Evolutionary conservation across 1,284 basidiomycete genomes (phyloP).

Genomic region (Volvariella surrecta): DNA sequence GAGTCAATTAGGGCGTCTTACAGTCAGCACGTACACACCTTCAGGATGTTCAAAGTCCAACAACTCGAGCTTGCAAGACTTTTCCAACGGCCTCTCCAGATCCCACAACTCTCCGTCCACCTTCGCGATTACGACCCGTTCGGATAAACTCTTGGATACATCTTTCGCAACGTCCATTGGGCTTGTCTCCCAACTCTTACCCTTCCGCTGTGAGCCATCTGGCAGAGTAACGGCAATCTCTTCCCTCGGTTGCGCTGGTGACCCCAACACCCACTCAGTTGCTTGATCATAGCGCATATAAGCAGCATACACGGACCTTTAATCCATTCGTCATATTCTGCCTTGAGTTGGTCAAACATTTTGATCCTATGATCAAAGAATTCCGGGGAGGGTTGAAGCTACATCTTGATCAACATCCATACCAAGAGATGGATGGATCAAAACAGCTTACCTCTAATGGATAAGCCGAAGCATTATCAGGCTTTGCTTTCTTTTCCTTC

Average conservation of each 20-base stretch:
- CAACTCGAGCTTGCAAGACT: slow-evolving; percentile 73
- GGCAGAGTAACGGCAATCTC: slow-evolving; percentile 83
- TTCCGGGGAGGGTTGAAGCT: slow-evolving; percentile 79
- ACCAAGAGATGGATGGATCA: slow-evolving; percentile 1
- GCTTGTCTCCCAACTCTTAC: slow-evolving; percentile 92
- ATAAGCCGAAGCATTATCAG: slow-evolving; percentile 32
- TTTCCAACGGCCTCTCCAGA: slow-evolving; percentile 88
- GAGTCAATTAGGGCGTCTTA: not conserved
- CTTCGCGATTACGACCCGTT: slow-evolving; percentile 92
- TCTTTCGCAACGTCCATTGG: slow-evolving; percentile 89
- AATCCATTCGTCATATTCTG: slow-evolving; percentile 76
- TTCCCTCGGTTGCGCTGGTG: slow-evolving; percentile 78
- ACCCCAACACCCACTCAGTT: not conserved
- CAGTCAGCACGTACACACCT: slow-evolving; percentile 37
- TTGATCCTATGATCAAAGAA: slow-evolving; percentile 89
- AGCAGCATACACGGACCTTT: slow-evolving; percentile 43
- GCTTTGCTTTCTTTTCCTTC: slow-evolving; percentile 46
- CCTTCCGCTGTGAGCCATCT: slow-evolving; percentile 81
- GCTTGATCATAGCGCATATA: not conserved
- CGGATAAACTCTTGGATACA: slow-evolving; percentile 83
- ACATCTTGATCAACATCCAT: slow-evolving; percentile 9
- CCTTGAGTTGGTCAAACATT: slow-evolving; percentile 87
- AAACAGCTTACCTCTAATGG: slow-evolving; percentile 51
- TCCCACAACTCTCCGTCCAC: slow-evolving; percentile 93
- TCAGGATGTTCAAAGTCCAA: slow-evolving; percentile 95